Conservation (phyloP, 139 green algal species). For the Zygnema cylindricum region DNA sequence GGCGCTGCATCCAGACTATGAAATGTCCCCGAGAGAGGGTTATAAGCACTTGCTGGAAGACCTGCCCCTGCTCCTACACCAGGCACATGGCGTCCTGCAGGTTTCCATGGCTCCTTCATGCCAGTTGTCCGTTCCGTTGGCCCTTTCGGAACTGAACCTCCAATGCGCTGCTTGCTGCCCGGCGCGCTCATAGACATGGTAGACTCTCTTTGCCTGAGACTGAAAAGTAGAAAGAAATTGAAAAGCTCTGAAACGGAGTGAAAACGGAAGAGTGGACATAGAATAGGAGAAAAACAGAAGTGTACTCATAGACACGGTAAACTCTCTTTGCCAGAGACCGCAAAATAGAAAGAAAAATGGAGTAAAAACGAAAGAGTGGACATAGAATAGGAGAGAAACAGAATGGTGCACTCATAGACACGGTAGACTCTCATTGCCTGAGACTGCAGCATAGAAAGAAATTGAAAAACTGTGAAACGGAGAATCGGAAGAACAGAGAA, state of each 20-base stretch:
- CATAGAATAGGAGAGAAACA: no score
- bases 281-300: no score
- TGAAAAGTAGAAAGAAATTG: no score
- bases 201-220: neutral
- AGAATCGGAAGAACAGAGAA: no score
- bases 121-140: neutral
- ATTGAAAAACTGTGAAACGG: no score
- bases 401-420: neutral
- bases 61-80: neutral
- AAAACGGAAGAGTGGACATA: no score
- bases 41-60: slow-evolving; percentile 43
- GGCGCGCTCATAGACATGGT: neutral
- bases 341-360: no score
- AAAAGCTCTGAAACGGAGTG: no score
- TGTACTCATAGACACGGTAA: neutral
- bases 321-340: neutral
- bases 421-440: neutral
- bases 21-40: slow-evolving; percentile 53
- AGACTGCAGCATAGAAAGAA: no score
- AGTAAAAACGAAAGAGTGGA: no score
- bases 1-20: slow-evolving; percentile 28
- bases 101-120: slow-evolving; percentile 29
- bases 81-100: slow-evolving; percentile 1
- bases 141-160: neutral
- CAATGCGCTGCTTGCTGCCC: neutral